Conservation (phyloP, 73 alveolate genomes). For the Paramecium biaurelia region DNA sequence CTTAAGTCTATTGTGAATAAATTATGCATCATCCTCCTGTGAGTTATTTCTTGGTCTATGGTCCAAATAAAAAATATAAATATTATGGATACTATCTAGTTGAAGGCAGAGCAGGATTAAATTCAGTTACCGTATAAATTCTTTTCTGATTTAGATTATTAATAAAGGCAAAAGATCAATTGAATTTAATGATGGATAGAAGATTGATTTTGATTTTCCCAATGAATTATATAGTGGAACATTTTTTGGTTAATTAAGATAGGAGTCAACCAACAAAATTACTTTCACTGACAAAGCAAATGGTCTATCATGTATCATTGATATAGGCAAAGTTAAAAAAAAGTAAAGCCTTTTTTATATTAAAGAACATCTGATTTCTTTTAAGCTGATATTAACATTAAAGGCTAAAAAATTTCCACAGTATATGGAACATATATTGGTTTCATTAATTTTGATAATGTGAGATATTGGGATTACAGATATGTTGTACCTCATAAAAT, state of each 20-base stretch:
- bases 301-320: slow-evolving; percentile 63
- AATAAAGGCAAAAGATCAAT: slow-evolving; percentile 75
- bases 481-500: slow-evolving; percentile 58
- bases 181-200: slow-evolving; percentile 78
- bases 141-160: slow-evolving; percentile 31
- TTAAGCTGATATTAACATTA: slow-evolving; percentile 76
- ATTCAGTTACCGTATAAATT: slow-evolving; percentile 70
- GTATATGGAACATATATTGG: slow-evolving; percentile 93
- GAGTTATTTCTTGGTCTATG: slow-evolving; percentile 66
- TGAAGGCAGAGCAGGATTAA: slow-evolving; percentile 83
- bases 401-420: slow-evolving; percentile 65
- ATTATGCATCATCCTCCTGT: slow-evolving; percentile 95
- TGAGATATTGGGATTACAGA: slow-evolving; percentile 95
- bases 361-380: slow-evolving; percentile 80
- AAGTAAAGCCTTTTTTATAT: slow-evolving; percentile 44
- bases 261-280: slow-evolving; percentile 69
- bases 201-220: slow-evolving; percentile 64
- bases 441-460: slow-evolving; percentile 90
- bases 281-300: slow-evolving; percentile 70
- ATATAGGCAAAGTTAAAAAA: slow-evolving; percentile 69
- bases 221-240: slow-evolving; percentile 79
- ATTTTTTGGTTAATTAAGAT: slow-evolving; percentile 77
- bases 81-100: slow-evolving; percentile 71
- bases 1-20: slow-evolving; percentile 93
- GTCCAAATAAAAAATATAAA: slow-evolving; percentile 74